phyloP scores from a whole-genome alignment of 306 rosid species.

The Castanea mollissima region DNA sequence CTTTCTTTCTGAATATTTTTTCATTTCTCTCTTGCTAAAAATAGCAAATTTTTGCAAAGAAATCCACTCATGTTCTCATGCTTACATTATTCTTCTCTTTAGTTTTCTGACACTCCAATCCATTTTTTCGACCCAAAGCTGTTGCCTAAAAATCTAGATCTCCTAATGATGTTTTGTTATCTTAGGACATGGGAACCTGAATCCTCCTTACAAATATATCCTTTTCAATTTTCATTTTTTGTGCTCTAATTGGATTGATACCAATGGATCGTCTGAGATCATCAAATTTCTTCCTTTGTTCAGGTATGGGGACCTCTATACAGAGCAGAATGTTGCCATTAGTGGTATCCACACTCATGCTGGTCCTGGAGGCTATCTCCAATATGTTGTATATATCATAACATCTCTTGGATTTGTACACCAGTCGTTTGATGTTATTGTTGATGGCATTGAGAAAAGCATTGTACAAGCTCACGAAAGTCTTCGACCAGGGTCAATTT shows the following conservation, averaged over 20 bases:
- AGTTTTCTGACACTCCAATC: not conserved
- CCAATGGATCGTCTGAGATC: slow-evolving; percentile 7
- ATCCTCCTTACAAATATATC: not conserved
- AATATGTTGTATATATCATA: slow-evolving; percentile 73
- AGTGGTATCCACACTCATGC: slow-evolving; percentile 97
- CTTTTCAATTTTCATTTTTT: not conserved
- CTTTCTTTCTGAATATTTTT: not conserved
- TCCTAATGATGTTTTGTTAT: not conserved
- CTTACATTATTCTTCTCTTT: not conserved
- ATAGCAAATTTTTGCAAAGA: not conserved
- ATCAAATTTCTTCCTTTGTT: not conserved
- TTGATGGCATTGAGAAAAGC: slow-evolving; percentile 83
- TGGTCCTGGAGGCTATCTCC: slow-evolving; percentile 96
- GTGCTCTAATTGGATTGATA: not conserved
- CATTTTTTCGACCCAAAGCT: not conserved
- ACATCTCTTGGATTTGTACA: slow-evolving; percentile 91
- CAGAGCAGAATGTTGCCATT: slow-evolving; percentile 81
- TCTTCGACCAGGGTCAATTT: slow-evolving; percentile 75
- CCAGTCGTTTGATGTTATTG: slow-evolving; percentile 79
- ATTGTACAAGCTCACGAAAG: slow-evolving; percentile 79
- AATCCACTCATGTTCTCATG: not conserved
- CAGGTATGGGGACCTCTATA: slow-evolving; percentile 79
- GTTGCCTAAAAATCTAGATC: not conserved
- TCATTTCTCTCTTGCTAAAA: not conserved
- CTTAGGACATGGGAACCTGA: not conserved